Base-by-base conservation (phyloP, 768 basidiomycete genomes). In the Cystoderma amianthinum region DNA sequence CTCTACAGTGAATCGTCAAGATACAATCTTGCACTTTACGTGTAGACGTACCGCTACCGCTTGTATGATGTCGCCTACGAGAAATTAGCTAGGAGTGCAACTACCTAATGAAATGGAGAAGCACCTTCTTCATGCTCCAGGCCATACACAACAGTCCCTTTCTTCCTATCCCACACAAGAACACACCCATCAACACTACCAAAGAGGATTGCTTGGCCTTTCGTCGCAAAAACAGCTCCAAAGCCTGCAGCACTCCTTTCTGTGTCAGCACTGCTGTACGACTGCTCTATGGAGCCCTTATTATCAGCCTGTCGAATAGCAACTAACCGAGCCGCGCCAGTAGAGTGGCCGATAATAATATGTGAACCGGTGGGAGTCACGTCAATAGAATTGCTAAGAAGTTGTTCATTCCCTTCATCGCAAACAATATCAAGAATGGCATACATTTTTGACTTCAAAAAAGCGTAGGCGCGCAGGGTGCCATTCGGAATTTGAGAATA, bases 401-500 rank as follows among this genome's bases (percentile, higher is more conserved):
- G 6, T n/a, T 20, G 32, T 10, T n/a, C n/a, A n/a, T n/a, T n/a
- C n/a, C n/a, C n/a, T n/a, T n/a, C n/a, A n/a, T n/a, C n/a, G n/a
- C 33, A 20, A 36, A 28, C 18, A 18, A 18, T 9, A n/a, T n/a
- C n/a, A n/a, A n/a, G n/a, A n/a, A n/a, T n/a, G n/a, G 60, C 77
- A 47, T 48, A 81, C 82, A 85, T 74, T 57, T 68, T 72, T 33
- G 71, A 61, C 55, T 73, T 66, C 45, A 83, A 62, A 50, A 82
- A 81, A 4, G 72, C 63, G 43, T 75, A 76, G 9, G 76, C 79
- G 3, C 75, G 72, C 34, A 81, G 59, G 10, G 74, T 82, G 19
- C 82, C 82, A 47, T 82, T 81, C 0, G 80, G 79, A 44, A 85
- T 62, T 51, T 78, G 75, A 48, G 76, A 82, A 53, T 78, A 71